Evolutionary conservation across 1,284 basidiomycete species (phyloP).

Genomic region (Malassezia pachydermatis): DNA sequence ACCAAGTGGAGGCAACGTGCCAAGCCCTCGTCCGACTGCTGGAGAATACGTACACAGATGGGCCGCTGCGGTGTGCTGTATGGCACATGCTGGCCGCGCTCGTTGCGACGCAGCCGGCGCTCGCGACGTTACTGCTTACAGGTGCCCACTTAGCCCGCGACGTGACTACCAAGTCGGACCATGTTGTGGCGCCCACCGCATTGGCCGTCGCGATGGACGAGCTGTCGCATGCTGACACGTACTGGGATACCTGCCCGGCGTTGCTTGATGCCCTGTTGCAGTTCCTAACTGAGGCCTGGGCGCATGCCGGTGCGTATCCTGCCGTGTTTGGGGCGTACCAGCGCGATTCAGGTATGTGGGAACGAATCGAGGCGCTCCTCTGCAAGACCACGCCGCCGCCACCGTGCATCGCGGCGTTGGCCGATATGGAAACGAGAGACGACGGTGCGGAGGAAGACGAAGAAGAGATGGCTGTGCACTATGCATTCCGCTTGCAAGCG

Average conservation of each 20-base stretch:
- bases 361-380: conserved; percentile 56
- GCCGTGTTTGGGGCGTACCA: conserved; percentile 56
- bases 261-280: conserved; percentile 64
- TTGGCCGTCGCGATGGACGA: conserved; percentile 56
- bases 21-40: conserved; percentile 29
- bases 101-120: conserved; percentile 73
- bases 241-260: conserved; percentile 66
- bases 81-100: conserved; percentile 76
- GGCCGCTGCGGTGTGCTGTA: conserved; percentile 59
- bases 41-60: conserved; percentile 55
- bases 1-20: conserved; percentile 35
- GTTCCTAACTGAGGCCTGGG: conserved; percentile 73
- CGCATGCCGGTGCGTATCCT: conserved; percentile 67
- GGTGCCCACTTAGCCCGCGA: conserved; percentile 55
- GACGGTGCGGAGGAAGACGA: conserved; percentile 39
- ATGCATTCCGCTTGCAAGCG: conserved; percentile 59
- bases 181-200: conserved; percentile 31
- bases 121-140: conserved; percentile 69
- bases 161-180: conserved; percentile 13
- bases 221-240: conserved; percentile 59
- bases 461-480: conserved; percentile 33
- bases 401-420: too few species aligned
- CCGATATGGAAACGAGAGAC: conserved; percentile 17
- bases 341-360: conserved; percentile 58
- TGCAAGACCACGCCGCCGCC: conserved; percentile 56